phyloP scores from a whole-genome alignment of 345 rosid genomes.

The Nasturtium officinale region DNA sequence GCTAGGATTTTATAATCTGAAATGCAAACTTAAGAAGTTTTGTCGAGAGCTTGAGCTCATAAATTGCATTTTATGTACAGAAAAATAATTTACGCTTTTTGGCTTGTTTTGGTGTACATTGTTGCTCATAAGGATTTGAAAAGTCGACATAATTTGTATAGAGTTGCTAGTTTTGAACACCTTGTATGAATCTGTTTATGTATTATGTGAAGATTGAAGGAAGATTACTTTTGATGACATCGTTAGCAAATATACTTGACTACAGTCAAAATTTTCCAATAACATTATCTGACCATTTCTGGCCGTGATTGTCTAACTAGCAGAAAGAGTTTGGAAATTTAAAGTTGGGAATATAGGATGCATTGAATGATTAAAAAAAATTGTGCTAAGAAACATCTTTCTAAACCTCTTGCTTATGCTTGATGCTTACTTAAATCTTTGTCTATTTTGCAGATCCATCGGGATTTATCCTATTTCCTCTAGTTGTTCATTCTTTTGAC shows the following conservation, averaged over 20 bases:
- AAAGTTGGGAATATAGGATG: not conserved
- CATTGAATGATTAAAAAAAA: not conserved
- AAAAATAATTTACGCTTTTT: not conserved
- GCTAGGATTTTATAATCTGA: slow-evolving; percentile 1
- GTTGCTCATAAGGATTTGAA: slow-evolving; percentile 4
- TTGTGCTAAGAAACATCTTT: slow-evolving; percentile 6
- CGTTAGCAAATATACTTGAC: slow-evolving; percentile 1
- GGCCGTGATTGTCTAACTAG: slow-evolving; percentile 12
- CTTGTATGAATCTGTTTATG: not conserved
- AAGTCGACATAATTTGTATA: not conserved
- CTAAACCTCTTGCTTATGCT: not conserved
- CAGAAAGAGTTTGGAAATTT: slow-evolving; percentile 7
- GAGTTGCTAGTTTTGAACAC: not conserved
- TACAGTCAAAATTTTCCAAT: not conserved
- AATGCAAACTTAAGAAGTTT: slow-evolving; percentile 21
- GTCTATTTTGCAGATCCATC: slow-evolving; percentile 80
- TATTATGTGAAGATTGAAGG: slow-evolving; percentile 13
- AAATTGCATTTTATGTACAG: slow-evolving; percentile 6
- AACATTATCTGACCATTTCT: slow-evolving; percentile 12
- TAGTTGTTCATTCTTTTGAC: slow-evolving; percentile 97
- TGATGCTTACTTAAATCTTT: not conserved
- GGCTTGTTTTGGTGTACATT: slow-evolving; percentile 14
- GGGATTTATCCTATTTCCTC: slow-evolving; percentile 96
- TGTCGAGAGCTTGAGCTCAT: not conserved
- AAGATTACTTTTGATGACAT: slow-evolving; percentile 19